Percentiles rank a stretch among this genome's conserved stretches.
These are phyloP conservation scores for Huntiella omanensis DNA, from an alignment of 2,329 filamentous ascomycete species.

Conservation along the genomic window DNA sequence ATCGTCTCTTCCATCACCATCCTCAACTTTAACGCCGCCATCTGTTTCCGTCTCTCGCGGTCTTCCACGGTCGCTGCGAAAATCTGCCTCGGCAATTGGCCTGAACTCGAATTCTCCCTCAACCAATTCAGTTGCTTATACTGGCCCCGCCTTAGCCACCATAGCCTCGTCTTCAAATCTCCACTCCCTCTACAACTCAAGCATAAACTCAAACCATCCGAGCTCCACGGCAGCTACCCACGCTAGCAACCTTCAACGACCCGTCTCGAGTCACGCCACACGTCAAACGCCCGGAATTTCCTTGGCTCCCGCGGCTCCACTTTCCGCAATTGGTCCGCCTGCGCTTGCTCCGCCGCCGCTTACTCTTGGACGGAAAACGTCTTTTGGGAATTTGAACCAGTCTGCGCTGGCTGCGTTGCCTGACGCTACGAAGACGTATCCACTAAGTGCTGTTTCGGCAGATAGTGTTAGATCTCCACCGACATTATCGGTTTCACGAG, in stretches of 20 bases:
- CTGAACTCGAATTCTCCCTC: conserved; percentile 2
- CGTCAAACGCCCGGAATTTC: background rate
- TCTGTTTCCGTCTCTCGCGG: conserved; percentile 6
- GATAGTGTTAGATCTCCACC: background rate
- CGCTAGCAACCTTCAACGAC: too few species aligned
- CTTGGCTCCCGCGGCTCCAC: background rate
- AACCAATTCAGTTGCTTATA: background rate
- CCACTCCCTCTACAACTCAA: conserved; percentile 3
- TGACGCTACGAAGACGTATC: conserved; percentile 47
- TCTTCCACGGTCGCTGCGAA: conserved; percentile 9
- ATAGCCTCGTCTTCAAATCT: conserved; percentile 10
- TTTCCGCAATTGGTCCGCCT: conserved; percentile 1
- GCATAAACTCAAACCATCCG: background rate
- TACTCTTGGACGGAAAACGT: conserved; percentile 40
- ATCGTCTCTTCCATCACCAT: background rate
- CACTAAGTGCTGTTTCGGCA: conserved; percentile 27
- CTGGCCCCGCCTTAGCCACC: background rate
- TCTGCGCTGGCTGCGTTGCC: conserved; percentile 45
- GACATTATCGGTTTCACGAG: conserved; percentile 14
- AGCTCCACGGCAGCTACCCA: too few species aligned
- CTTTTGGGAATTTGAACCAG: conserved; percentile 48
- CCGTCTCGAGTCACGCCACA: too few species aligned
- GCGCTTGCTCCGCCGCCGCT: conserved; percentile 2
- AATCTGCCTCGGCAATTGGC: conserved; percentile 8
- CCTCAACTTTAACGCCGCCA: conserved; percentile 5